phyloP scores from a whole-genome alignment of 345 rosid genomes.

The Diplotaxis tenuifolia region DNA sequence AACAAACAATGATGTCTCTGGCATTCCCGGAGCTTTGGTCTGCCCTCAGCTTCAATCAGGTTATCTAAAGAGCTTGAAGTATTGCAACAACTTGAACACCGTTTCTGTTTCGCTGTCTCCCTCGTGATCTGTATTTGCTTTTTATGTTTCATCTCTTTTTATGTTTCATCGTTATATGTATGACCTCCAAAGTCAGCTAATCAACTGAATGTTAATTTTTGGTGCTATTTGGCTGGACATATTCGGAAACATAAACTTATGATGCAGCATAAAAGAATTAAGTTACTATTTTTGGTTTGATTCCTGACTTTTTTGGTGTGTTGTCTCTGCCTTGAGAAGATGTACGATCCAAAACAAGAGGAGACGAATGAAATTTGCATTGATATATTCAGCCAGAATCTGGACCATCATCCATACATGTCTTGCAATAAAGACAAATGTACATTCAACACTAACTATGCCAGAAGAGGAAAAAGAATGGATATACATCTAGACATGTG shows the following conservation, averaged over 20 bases:
- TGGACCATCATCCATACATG: slow-evolving; percentile 16
- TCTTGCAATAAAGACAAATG: slow-evolving; percentile 3
- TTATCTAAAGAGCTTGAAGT: slow-evolving; percentile 66
- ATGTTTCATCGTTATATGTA: slow-evolving; percentile 9
- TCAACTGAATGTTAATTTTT: background rate
- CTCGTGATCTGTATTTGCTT: slow-evolving; percentile 38
- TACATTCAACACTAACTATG: slow-evolving; percentile 17
- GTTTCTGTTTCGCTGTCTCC: slow-evolving; percentile 63
- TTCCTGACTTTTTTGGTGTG: background rate
- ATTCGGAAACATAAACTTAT: too few species aligned
- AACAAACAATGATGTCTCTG: slow-evolving; percentile 31
- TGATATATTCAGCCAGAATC: slow-evolving; percentile 8
- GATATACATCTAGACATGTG: slow-evolving; percentile 43
- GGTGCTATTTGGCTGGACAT: slow-evolving; percentile 8
- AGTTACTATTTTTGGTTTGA: background rate
- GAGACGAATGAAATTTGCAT: background rate
- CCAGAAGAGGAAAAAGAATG: slow-evolving; percentile 3
- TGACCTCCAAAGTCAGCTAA: background rate
- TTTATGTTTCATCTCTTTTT: background rate
- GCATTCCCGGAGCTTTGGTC: slow-evolving; percentile 48
- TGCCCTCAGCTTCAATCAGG: slow-evolving; percentile 56
- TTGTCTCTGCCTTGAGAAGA: background rate
- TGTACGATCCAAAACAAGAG: background rate
- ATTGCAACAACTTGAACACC: slow-evolving; percentile 51
- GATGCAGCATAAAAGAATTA: background rate